phyloP scores from a whole-genome alignment of 345 rosid species.

The Trapa bicornis region DNA sequence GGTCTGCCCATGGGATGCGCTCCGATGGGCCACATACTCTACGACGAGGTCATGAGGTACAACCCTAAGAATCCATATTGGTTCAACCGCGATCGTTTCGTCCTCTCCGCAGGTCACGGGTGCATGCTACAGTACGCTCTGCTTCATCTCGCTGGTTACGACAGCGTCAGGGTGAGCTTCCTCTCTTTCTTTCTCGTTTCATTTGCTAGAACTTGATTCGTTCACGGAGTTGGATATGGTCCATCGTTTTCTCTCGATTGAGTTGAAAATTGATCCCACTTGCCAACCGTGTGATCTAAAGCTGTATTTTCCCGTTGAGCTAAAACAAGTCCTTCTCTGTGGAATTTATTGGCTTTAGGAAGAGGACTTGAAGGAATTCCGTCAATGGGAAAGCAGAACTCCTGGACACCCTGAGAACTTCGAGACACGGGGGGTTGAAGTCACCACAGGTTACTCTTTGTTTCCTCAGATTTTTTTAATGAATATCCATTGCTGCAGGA shows the following conservation, averaged over 20 bases:
- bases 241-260: not conserved
- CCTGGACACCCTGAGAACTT: slow-evolving; percentile 99
- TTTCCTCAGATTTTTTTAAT: not conserved
- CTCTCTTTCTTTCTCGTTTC: too few relatives aligned
- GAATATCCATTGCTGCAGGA: too few relatives aligned
- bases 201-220: too few relatives aligned
- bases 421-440: slow-evolving; percentile 97
- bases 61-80: slow-evolving; percentile 95
- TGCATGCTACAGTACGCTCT: slow-evolving; percentile 92
- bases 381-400: slow-evolving; percentile 92
- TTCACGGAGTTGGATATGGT: too few relatives aligned
- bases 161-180: slow-evolving; percentile 49
- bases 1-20: slow-evolving; percentile 99
- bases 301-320: not conserved
- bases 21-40: slow-evolving; percentile 80
- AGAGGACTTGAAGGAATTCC: slow-evolving; percentile 84
- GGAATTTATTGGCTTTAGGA: slow-evolving; percentile 31
- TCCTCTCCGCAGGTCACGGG: slow-evolving; percentile 92
- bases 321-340: not conserved
- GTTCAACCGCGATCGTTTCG: slow-evolving; percentile 96
- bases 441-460: slow-evolving; percentile 68
- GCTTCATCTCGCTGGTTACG: slow-evolving; percentile 96
- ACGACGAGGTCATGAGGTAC: slow-evolving; percentile 80
- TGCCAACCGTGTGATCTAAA: too few relatives aligned
- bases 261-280: not conserved